Evolutionary conservation across 345 rosid genomes (phyloP), one percentile per base, ranked within the genome.

Genomic region (Salix brachista): DNA sequence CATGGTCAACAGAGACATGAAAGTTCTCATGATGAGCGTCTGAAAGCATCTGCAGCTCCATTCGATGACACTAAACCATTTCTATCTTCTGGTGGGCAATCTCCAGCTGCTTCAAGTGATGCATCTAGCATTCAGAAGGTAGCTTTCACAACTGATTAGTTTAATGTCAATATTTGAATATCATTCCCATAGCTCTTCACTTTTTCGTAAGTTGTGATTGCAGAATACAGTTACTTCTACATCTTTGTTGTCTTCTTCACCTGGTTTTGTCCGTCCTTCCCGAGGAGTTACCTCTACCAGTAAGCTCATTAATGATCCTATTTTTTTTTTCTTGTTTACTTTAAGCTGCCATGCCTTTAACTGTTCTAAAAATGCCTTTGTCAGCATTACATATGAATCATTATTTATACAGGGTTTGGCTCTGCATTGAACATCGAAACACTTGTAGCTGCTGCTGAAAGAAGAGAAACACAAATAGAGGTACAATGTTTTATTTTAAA

Each of bases 361-460:
- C 60, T 25, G 71, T 76, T 66, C 5, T 70, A 61, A 26, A 1
- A 6, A 67, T 39, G 60, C 65, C 17, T 68, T 23, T 65, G 10
- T 78, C 9, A 34, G 48, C 56, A n/a, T 75, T 19, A 50, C 77
- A 75, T 54, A 69, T 30, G 26, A 3, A 66, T 36, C 44, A 56
- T 64, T 56, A 12, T 77, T 50, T 77, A 52, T 83, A 69, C 83
- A 96, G 99, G 94, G 80, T 96, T 95, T 88, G 98, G 99, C 78
- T 93, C 99, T 75, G 94, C 99, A 56, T 80, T 96, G 91, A 96
- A 91, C 85, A 91, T 96, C 74, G 99, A 91, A 86, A 96, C 99
- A 69, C 89, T 96, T 58, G 93, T 90, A 79, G 96, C 98, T 84
- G 99, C 99, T 72, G 97, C 98, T 25, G 98, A 91, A 88, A 90